Percentiles rank a stretch among this genome's conserved stretches.
phyloP scores from a whole-genome alignment of 2,329 filamentous ascomycete species.

The Scedosporium minutisporum region DNA sequence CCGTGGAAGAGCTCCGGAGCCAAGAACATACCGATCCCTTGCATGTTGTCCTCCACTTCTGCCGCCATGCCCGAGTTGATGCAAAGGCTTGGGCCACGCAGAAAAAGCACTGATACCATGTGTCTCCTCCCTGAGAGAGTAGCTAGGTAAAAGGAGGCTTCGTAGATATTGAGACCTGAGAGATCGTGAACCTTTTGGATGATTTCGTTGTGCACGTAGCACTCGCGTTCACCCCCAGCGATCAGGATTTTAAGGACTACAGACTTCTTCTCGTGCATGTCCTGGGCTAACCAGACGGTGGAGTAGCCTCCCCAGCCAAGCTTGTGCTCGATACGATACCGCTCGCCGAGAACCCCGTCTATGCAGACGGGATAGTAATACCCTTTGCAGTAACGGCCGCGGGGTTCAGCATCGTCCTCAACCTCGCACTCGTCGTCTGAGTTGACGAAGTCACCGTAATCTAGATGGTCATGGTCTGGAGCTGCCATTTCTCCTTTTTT shows the following conservation, averaged over 20 bases:
- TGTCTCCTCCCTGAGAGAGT: too few relatives aligned
- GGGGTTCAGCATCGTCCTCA: not conserved
- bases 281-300: not conserved
- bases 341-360: not conserved
- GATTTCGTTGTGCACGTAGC: too few relatives aligned
- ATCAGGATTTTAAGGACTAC: too few relatives aligned
- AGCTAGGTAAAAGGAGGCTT: too few relatives aligned
- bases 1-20: not conserved
- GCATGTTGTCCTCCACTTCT: not conserved
- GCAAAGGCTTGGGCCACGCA: not conserved
- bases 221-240: too few relatives aligned
- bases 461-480: not conserved
- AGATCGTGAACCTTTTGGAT: too few relatives aligned
- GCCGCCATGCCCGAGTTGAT: not conserved
- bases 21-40: not conserved
- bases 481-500: too few relatives aligned
- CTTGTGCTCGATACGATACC: not conserved
- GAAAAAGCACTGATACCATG: too few relatives aligned
- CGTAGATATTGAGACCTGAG: too few relatives aligned
- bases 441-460: not conserved
- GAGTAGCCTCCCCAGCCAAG: not conserved
- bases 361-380: not conserved
- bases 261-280: not conserved
- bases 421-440: not conserved
- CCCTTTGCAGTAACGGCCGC: not conserved